Conservation (phyloP, 805 yeast genomes). For the Myxozyma sirexii region DNA sequence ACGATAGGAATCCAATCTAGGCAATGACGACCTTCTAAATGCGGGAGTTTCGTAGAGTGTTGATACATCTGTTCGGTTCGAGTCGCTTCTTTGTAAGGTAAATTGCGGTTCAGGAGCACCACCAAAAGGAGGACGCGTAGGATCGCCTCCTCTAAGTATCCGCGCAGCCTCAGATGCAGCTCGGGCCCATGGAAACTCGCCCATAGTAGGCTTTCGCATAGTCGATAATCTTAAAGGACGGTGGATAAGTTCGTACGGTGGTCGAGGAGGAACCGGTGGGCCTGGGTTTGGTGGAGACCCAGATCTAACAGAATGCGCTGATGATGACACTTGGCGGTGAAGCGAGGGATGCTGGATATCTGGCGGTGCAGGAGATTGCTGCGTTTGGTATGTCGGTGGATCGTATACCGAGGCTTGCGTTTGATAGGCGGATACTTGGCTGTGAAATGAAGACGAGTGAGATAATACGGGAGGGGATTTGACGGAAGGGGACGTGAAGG, state of each 20-base stretch:
- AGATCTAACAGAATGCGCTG: constrained; percentile 13
- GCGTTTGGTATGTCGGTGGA: neutral
- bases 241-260: constrained; percentile 21
- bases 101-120: neutral
- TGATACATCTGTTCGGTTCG: constrained; percentile 12
- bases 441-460: constrained; percentile 15
- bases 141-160: neutral
- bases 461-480: constrained; percentile 9
- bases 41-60: constrained; percentile 28
- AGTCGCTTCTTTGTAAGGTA: constrained; percentile 6
- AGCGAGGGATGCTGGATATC: neutral
- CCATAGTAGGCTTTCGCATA: constrained; percentile 22
- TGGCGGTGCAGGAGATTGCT: constrained; percentile 3
- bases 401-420: neutral
- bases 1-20: constrained; percentile 25
- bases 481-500: neutral
- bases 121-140: neutral
- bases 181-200: constrained; percentile 31
- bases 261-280: constrained; percentile 32
- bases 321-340: constrained; percentile 8
- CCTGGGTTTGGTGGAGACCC: constrained; percentile 23
- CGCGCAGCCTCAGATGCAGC: constrained; percentile 23
- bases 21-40: constrained; percentile 22
- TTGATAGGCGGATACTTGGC: neutral
- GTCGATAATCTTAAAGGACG: constrained; percentile 21